phyloP scores from a whole-genome alignment of 768 basidiomycete species.

The Macrolepiota dolichaula region DNA sequence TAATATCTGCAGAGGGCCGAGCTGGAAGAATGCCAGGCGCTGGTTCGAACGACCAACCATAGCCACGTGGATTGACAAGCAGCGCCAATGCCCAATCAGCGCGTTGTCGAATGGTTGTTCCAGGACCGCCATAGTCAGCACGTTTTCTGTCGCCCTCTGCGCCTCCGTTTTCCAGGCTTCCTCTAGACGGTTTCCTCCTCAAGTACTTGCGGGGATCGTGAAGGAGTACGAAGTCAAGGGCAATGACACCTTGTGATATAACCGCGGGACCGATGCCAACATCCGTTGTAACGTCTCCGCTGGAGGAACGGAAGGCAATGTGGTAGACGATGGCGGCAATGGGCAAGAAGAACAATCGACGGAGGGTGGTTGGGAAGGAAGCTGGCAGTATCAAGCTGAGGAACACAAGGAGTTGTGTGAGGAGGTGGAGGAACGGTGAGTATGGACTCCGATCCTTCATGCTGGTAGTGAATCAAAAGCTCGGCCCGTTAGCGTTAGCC shows the following conservation, averaged over 20 bases:
- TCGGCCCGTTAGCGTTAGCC: no score
- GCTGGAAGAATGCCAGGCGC: neutral
- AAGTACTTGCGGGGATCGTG: neutral
- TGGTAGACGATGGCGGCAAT: neutral
- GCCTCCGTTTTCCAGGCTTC: neutral
- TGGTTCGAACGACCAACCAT: slow-evolving; percentile 1
- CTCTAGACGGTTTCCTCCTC: neutral
- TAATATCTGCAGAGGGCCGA: neutral
- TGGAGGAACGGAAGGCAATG: neutral
- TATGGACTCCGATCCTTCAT: neutral
- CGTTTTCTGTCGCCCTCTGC: neutral
- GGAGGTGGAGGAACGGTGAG: neutral
- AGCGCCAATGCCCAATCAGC: neutral
- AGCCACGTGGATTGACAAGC: slow-evolving; percentile 1
- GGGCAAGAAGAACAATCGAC: neutral
- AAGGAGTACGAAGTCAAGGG: slow-evolving; percentile 1
- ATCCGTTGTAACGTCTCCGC: neutral
- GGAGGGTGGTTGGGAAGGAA: neutral
- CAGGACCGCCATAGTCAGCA: neutral
- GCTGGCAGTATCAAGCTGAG: neutral
- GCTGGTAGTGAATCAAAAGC: neutral
- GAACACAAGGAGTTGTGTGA: neutral
- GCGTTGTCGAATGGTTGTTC: neutral
- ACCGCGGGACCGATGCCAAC: neutral
- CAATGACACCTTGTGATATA: neutral